Evolutionary conservation across 768 basidiomycete genomes (phyloP).

Genomic region (Collybia sordida): DNA sequence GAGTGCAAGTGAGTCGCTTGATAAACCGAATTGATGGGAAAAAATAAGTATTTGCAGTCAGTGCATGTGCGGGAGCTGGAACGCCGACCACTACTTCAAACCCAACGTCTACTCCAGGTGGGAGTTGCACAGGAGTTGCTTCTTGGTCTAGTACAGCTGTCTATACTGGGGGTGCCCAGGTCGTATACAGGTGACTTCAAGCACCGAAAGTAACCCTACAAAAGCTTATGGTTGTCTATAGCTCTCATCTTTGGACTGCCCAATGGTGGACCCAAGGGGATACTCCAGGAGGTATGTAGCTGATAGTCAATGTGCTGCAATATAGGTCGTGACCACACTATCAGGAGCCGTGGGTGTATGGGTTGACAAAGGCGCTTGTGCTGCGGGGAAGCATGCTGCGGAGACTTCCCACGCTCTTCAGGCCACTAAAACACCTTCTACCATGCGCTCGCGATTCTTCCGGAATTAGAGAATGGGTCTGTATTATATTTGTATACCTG

Average conservation of each 20-base stretch:
- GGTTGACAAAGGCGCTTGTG: constrained; percentile 57
- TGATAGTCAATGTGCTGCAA: constrained; percentile 3
- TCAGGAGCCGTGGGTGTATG: constrained; percentile 53
- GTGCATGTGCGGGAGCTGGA: constrained; percentile 45
- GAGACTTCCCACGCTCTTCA: constrained; percentile 8
- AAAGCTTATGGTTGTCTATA: constrained; percentile 14
- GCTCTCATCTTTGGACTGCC: constrained; percentile 43
- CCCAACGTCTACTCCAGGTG: constrained; percentile 27
- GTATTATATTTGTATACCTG: background rate
- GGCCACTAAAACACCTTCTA: constrained; percentile 4
- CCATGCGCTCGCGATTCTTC: constrained; percentile 27
- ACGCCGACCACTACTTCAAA: constrained; percentile 21
- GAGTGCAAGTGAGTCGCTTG: constrained; percentile 52
- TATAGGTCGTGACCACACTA: background rate
- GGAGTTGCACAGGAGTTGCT: constrained; percentile 45
- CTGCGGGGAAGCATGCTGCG: constrained; percentile 17
- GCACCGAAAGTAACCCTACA: constrained; percentile 4
- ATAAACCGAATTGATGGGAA: background rate
- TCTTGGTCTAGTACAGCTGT: constrained; percentile 48
- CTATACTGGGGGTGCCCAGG: constrained; percentile 54
- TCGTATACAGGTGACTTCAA: constrained; percentile 45
- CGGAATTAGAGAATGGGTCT: constrained; percentile 1
- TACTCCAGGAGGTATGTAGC: constrained; percentile 45
- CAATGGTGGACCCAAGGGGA: constrained; percentile 65
- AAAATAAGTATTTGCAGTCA: constrained; percentile 34